A percentile compares a stretch with the other conserved stretches of the same genome.
Conservation (phyloP, 1,284 basidiomycete species). For the Ustilago hordei region DNA sequence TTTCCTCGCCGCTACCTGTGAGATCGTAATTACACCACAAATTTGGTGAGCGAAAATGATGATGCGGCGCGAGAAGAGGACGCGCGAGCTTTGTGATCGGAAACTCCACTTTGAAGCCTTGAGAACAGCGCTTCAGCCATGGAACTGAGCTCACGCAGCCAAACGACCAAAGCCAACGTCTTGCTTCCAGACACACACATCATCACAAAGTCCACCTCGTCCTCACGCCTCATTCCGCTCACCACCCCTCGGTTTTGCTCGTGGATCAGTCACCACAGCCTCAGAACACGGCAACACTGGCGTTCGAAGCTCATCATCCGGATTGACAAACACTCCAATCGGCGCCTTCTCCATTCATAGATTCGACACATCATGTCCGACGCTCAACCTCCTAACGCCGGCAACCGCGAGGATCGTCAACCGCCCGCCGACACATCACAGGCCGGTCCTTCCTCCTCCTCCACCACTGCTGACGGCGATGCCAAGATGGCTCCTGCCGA, state of each 20-base stretch:
- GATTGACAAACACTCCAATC: not conserved
- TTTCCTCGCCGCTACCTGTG: not conserved
- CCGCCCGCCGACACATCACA: slow-evolving; percentile 20
- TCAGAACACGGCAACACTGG: too few relatives aligned
- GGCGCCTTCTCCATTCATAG: not conserved
- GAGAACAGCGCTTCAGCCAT: slow-evolving; percentile 20
- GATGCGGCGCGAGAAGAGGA: slow-evolving; percentile 14
- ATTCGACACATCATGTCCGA: slow-evolving; percentile 33
- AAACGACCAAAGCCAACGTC: slow-evolving; percentile 5
- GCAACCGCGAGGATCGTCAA: slow-evolving; percentile 26
- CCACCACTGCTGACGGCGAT: slow-evolving; percentile 41
- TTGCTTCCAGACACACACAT: not conserved
- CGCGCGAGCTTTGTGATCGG: slow-evolving; percentile 49
- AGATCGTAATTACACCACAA: not conserved
- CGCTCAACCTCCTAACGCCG: slow-evolving; percentile 35
- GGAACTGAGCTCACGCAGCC: slow-evolving; percentile 15
- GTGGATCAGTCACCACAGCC: too few relatives aligned
- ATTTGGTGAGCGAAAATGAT: not conserved
- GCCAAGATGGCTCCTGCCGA: slow-evolving; percentile 48
- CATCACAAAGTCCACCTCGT: not conserved
- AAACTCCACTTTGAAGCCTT: slow-evolving; percentile 29
- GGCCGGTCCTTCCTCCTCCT: slow-evolving; percentile 39
- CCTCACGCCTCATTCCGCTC: not conserved
- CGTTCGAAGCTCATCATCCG: too few relatives aligned
- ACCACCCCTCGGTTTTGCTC: too few relatives aligned